Base-by-base conservation (phyloP, 1,284 basidiomycete species). In the Pseudozyma hubeiensis region DNA sequence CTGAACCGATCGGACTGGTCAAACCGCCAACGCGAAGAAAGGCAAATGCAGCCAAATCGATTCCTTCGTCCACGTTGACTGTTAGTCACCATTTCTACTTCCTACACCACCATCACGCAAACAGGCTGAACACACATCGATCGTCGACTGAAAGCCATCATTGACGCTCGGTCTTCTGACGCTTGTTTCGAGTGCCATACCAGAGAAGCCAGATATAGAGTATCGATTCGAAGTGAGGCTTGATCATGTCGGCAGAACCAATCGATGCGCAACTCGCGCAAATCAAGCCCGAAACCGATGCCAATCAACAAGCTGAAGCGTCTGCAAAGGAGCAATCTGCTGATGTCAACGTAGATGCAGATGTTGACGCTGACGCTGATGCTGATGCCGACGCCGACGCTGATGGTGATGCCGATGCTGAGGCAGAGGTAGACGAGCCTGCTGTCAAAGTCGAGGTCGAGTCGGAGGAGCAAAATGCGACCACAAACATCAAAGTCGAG, bases 211-310 rank as follows among this genome's bases (percentile, higher is more conserved):
- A 10, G 35, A 37, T 37, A 37, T 2, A 37, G 8, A n/a, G 17
- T 7, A 5, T 41, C 16, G 4, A 31, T 24, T 24, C 37, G 41
- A 37, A 34, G 24, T 48, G 41, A 37, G 30, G 24, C 40, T 48
- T 17, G 9, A 39, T 14, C 31, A 69, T 69, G 66, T 60, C 66
- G 44, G 37, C 56, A 19, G 66, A 59, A 35, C 33, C 66, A 19
- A 31, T 55, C 2, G 61, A 63, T 29, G 60, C 48, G 34, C 66
- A 59, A 6, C 44, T 60, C n/a, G 57, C 53, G 64, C 64, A 51
- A 3, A 33, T 69, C 49, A 64, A 69, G 40, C 52, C 52, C 41
- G 66, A 69, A 40, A 49, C 31, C 11, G 53, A n/a, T 19, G 43
- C 43, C 11, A 46, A 53, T 16, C 43, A 55, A 30, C 13, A 45